phyloP scores from a whole-genome alignment of 2,329 filamentous ascomycete genomes.

The Xylariaceae sp. region DNA sequence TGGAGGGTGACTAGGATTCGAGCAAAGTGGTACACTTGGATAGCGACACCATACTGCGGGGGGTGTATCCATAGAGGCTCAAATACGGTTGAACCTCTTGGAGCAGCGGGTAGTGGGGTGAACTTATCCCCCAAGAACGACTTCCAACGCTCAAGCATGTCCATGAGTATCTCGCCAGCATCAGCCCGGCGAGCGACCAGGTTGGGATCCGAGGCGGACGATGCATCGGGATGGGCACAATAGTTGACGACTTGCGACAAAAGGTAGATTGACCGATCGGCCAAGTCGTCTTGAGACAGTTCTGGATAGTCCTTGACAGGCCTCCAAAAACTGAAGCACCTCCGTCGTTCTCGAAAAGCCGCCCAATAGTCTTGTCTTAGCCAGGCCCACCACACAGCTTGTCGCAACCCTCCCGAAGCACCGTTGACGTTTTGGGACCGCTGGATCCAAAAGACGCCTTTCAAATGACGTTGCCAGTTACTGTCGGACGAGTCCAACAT shows the following conservation, averaged over 20 bases:
- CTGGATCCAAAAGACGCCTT: conserved; percentile 64
- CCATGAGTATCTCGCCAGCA: conserved; percentile 20
- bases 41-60: conserved; percentile 41
- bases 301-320: conserved; percentile 45
- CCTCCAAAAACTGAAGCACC: conserved; percentile 55
- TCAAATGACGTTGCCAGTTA: conserved; percentile 59
- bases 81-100: conserved; percentile 31
- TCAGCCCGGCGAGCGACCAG: conserved; percentile 9
- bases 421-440: conserved; percentile 59
- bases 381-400: conserved; percentile 64
- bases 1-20: conserved; percentile 50
- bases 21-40: conserved; percentile 51
- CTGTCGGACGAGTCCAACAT: conserved; percentile 57
- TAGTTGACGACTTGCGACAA: conserved; percentile 56
- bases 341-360: conserved; percentile 55
- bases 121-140: conserved; percentile 36
- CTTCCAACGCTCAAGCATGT: conserved; percentile 31
- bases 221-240: conserved; percentile 40
- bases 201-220: conserved; percentile 4
- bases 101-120: conserved; percentile 34
- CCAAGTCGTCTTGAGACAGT: conserved; percentile 51
- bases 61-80: conserved; percentile 50
- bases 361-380: conserved; percentile 64
- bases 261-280: conserved; percentile 50
- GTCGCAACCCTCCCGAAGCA: conserved; percentile 51